phyloP scores from a whole-genome alignment of 2,329 filamentous ascomycete genomes.

The Incumbomyces lentus region DNA sequence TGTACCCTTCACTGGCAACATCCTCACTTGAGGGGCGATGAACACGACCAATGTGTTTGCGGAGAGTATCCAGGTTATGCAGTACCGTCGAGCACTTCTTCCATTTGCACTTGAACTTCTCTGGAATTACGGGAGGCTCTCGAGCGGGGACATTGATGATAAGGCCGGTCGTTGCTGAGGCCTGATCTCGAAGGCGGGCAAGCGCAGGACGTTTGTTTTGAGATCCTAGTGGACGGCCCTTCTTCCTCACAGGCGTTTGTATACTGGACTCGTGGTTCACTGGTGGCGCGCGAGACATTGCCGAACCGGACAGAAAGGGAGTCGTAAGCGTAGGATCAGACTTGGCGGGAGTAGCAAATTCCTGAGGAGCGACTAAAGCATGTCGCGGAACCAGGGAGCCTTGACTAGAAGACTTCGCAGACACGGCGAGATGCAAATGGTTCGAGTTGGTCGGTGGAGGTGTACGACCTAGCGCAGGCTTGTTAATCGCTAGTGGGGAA shows the following conservation, averaged over 20 bases:
- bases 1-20: slow-evolving; percentile 9
- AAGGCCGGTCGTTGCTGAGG: slow-evolving; percentile 7
- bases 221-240: slow-evolving; percentile 24
- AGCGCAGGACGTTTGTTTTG: slow-evolving; percentile 21
- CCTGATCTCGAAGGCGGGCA: slow-evolving; percentile 7
- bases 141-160: slow-evolving; percentile 18
- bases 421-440: slow-evolving; percentile 1
- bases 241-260: neutral
- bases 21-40: slow-evolving; percentile 31
- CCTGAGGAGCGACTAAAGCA: slow-evolving; percentile 2
- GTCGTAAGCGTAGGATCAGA: neutral
- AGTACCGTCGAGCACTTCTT: slow-evolving; percentile 45
- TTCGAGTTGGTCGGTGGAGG: neutral
- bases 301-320: neutral
- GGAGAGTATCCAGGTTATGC: slow-evolving; percentile 51
- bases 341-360: neutral
- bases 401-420: slow-evolving; percentile 3
- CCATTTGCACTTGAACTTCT: slow-evolving; percentile 48
- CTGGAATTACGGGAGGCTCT: slow-evolving; percentile 18
- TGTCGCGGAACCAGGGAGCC: neutral
- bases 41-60: slow-evolving; percentile 48
- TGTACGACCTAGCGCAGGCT: neutral
- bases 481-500: neutral
- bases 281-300: neutral
- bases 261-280: neutral